Percentiles rank a stretch among this genome's conserved stretches.
These are phyloP conservation scores for Favolaschia claudopus DNA, from an alignment of 768 basidiomycete genomes.

Conservation along the genomic window DNA sequence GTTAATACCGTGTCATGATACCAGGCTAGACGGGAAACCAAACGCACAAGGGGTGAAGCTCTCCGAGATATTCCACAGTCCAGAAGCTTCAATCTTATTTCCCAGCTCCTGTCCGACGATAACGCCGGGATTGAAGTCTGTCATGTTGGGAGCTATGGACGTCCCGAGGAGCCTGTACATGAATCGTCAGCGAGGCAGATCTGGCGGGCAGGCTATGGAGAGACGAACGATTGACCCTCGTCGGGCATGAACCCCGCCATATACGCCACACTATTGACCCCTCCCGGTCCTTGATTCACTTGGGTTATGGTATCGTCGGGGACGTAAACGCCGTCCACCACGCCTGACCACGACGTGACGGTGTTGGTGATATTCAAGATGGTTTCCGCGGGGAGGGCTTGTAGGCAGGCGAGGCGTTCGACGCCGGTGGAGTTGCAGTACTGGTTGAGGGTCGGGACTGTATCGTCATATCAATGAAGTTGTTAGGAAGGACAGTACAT, in stretches of 20 bases:
- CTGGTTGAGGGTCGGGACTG: conserved; percentile 19
- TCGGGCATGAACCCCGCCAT: conserved; percentile 30
- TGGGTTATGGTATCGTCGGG: conserved; percentile 19
- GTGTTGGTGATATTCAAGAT: conserved; percentile 25
- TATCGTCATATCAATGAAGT: neutral
- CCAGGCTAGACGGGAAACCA: neutral
- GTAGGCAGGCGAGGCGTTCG: conserved; percentile 21
- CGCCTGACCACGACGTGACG: conserved; percentile 12
- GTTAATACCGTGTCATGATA: too few relatives aligned
- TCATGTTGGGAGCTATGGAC: conserved; percentile 21
- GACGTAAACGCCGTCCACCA: conserved; percentile 21
- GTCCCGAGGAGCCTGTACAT: conserved; percentile 12
- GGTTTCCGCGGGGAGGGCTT: conserved; percentile 23
- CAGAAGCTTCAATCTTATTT: conserved; percentile 15
- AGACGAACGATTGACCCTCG: conserved; percentile 28
- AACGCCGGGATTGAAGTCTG: conserved; percentile 15
- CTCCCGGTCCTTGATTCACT: conserved; percentile 17
- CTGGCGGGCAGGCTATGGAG: neutral
- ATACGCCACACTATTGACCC: conserved; percentile 24
- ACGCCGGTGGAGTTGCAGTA: conserved; percentile 20
- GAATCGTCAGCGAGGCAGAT: neutral
- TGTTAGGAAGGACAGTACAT: neutral
- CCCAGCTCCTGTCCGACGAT: conserved; percentile 11
- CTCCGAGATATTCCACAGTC: conserved; percentile 18
- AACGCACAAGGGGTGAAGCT: conserved; percentile 23